Percentiles rank a stretch among this genome's conserved stretches.
phyloP scores from a whole-genome alignment of 257 asterid genomes.

The Solanum habrochaites region DNA sequence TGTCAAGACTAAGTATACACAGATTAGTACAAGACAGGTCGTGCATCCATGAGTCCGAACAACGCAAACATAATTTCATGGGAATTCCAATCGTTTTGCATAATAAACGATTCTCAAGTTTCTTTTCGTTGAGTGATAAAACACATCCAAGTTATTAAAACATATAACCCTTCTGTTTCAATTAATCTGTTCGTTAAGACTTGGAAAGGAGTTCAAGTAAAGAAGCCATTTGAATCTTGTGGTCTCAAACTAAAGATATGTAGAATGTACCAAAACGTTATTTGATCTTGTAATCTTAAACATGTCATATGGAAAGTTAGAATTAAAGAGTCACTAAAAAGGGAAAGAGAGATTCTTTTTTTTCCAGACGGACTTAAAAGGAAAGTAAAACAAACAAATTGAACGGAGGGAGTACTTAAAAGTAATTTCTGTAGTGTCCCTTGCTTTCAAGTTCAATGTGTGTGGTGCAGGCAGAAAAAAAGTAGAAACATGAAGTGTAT shows the following conservation, averaged over 20 bases:
- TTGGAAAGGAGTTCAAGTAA: background rate
- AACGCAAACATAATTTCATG: background rate
- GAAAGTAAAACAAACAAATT: too few relatives aligned
- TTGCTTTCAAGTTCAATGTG: background rate
- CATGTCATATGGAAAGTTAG: too few relatives aligned
- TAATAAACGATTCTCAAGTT: background rate
- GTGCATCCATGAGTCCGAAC: background rate
- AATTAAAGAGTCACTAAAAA: too few relatives aligned
- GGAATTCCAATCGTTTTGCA: background rate
- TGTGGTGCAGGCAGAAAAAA: background rate
- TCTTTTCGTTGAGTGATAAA: background rate
- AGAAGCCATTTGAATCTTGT: background rate
- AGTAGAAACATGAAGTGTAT: background rate
- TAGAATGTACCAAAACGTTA: background rate
- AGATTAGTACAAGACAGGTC: too few relatives aligned
- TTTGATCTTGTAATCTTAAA: background rate
- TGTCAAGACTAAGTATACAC: background rate
- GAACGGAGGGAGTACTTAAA: background rate
- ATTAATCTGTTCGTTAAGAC: background rate
- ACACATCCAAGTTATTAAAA: background rate
- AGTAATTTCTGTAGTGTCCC: background rate
- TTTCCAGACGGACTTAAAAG: too few relatives aligned
- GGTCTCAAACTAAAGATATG: background rate
- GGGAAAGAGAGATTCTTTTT: too few relatives aligned
- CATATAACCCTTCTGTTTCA: background rate